phyloP scores from a whole-genome alignment of 2,329 filamentous ascomycete genomes.

The Diplodia mutila region DNA sequence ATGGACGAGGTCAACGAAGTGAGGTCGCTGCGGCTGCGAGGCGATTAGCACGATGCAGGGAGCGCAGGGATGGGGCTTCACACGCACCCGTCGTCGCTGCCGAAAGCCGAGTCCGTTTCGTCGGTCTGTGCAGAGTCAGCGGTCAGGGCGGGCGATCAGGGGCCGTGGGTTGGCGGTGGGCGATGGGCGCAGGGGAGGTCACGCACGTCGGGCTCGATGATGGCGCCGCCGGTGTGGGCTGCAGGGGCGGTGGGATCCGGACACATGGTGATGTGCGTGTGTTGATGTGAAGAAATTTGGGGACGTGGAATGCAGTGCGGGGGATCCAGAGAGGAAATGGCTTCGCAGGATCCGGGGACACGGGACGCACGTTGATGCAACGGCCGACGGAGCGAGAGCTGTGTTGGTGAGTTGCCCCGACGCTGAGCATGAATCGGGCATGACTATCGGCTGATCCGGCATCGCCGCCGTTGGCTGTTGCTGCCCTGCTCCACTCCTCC shows the following conservation, averaged over 20 bases:
- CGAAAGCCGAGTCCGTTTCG: constrained; percentile 14
- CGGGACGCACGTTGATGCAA: background rate
- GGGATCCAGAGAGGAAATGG: background rate
- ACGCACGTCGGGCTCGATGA: constrained; percentile 14
- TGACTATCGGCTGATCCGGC: background rate
- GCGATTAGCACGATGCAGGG: background rate
- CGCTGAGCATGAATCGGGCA: background rate
- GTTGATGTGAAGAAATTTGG: background rate
- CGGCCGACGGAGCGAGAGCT: background rate
- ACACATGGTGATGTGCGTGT: background rate
- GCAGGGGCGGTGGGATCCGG: background rate
- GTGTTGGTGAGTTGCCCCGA: background rate
- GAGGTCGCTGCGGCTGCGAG: constrained; percentile 6
- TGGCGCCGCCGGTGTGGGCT: background rate
- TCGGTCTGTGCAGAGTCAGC: constrained; percentile 1
- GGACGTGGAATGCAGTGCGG: background rate
- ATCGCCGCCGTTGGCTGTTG: background rate
- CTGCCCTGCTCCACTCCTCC: no score
- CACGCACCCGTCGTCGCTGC: background rate
- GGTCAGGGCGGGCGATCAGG: no score
- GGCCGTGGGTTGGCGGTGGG: background rate
- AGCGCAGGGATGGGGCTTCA: background rate
- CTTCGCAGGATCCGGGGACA: no score
- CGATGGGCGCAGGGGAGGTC: background rate
- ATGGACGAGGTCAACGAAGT: constrained; percentile 19